Evolutionary conservation across 257 asterid genomes (phyloP), one percentile per base, ranked within the genome.

Genomic region (Prunella vulgaris): DNA sequence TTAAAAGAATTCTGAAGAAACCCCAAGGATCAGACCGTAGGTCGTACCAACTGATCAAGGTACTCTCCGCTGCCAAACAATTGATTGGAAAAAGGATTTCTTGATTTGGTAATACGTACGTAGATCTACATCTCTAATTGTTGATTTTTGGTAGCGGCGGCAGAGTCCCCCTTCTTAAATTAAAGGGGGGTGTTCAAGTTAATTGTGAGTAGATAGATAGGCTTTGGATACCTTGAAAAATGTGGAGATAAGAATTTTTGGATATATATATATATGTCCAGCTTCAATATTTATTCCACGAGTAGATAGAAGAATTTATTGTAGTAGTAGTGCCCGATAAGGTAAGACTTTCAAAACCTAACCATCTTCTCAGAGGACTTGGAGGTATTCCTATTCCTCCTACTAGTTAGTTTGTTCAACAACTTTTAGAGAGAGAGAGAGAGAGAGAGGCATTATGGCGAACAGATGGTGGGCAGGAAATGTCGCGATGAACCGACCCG

Each of bases 401-500:
- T n/a, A n/a, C n/a, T n/a, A n/a, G n/a, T n/a, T n/a, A 72, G 60
- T 60, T 58, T 76, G 32, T 62, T 72, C 70, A 66, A 48, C 60
- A 24, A 54, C 66, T 46, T 63, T 48, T 46, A 5, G 0, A 57
- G 80, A 74, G 70, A 70, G 59, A 27, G 30, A 56, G 42, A 40
- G 2, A 40, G 69, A 72, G 65, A 27, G 30, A 60, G 44, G 25
- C 1, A 70, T 48, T 56, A 90, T 90, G 97, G 86, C 91, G 2
- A 84, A 86, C 78, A 71, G 88, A 69, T 90, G 97, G 97, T 88
- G 97, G 97, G 80, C 83, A 51, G 97, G 84, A 53, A 86, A 84
- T 64, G 62, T 71, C 78, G 81, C 67, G 70, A 84, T 83, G 88
- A 87, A 87, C 60, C 87, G 79, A 5, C 60, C 83, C 25, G 42